A percentile compares a stretch with the other conserved stretches of the same genome.
phyloP scores from a whole-genome alignment of 768 basidiomycete genomes.

The Saitozyma sp. region DNA sequence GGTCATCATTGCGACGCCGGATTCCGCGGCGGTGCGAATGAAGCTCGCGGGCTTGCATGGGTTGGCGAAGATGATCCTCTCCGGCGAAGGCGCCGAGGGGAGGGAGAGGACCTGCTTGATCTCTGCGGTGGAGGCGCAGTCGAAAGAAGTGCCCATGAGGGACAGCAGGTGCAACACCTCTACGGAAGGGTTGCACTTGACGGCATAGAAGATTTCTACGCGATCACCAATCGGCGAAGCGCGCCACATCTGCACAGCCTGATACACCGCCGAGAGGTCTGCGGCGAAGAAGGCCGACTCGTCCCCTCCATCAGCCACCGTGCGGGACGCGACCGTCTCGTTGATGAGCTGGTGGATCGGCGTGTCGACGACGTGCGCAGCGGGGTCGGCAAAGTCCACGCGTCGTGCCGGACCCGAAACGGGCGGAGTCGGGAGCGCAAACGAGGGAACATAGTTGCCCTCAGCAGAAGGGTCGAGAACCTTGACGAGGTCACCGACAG shows the following conservation, averaged over 20 bases:
- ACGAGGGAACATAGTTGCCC: constrained; percentile 25
- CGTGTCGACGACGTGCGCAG: constrained; percentile 31
- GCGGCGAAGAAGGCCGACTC: constrained; percentile 97
- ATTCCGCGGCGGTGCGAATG: constrained; percentile 76
- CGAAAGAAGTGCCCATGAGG: constrained; percentile 87
- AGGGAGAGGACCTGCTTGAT: constrained; percentile 75
- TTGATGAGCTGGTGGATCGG: constrained; percentile 37
- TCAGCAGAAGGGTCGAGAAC: constrained; percentile 33
- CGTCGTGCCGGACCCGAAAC: constrained; percentile 16
- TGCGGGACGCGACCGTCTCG: constrained; percentile 26
- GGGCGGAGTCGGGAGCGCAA: constrained; percentile 33
- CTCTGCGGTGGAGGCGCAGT: constrained; percentile 94
- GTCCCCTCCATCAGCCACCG: constrained; percentile 58
- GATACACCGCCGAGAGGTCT: constrained; percentile 83
- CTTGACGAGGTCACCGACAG: constrained; percentile 28
- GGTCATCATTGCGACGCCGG: constrained; percentile 88
- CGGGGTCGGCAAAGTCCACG: constrained; percentile 15
- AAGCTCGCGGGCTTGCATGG: constrained; percentile 97
- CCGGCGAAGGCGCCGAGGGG: constrained; percentile 64
- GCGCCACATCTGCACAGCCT: constrained; percentile 80
- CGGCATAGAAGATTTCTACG: constrained; percentile 92
- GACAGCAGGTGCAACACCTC: constrained; percentile 88
- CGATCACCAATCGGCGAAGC: constrained; percentile 66
- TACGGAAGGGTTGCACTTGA: constrained; percentile 98
- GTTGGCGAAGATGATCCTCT: constrained; percentile 93